These are phyloP conservation scores for Scalesia atractyloides DNA, from an alignment of 129 eudicot species.

Conservation along the genomic window DNA sequence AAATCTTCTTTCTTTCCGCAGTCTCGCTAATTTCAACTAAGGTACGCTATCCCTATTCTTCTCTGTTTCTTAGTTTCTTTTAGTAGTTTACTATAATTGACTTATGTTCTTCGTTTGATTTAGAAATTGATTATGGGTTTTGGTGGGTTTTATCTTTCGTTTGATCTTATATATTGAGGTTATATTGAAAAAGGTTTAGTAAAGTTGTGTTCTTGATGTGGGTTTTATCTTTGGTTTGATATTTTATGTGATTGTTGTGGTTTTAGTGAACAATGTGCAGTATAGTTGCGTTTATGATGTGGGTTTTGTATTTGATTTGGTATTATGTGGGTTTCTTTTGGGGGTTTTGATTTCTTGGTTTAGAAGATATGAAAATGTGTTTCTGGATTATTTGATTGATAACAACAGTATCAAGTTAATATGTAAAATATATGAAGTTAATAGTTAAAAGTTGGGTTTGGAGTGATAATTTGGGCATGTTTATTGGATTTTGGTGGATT, in stretches of 20 bases:
- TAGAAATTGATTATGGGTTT: constrained; percentile 31
- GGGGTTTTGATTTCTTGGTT: neutral
- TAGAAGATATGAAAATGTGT: neutral
- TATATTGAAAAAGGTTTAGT: constrained; percentile 4
- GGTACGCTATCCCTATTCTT: constrained; percentile 17
- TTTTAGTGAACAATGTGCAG: constrained; percentile 15
- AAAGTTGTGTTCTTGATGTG: constrained; percentile 15
- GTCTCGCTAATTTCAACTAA: constrained; percentile 7
- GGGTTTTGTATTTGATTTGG: neutral
- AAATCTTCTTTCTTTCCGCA: neutral
- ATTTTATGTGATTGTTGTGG: neutral
- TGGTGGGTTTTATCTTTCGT: constrained; percentile 27
- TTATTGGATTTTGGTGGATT: constrained; percentile 20
- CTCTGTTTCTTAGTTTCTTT: neutral
- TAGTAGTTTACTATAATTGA: neutral
- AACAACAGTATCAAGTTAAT: neutral
- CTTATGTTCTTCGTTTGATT: constrained; percentile 10
- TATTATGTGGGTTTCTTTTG: neutral
- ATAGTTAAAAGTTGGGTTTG: neutral
- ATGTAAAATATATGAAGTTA: neutral
- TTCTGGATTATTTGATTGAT: neutral
- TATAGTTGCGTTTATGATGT: constrained; percentile 3
- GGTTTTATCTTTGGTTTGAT: constrained; percentile 13
- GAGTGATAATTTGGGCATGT: neutral
- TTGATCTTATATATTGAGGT: constrained; percentile 8